A percentile compares a stretch with the other conserved stretches of the same genome.
Conservation (phyloP, 2,329 filamentous ascomycete genomes). For the Alternaria dauci region DNA sequence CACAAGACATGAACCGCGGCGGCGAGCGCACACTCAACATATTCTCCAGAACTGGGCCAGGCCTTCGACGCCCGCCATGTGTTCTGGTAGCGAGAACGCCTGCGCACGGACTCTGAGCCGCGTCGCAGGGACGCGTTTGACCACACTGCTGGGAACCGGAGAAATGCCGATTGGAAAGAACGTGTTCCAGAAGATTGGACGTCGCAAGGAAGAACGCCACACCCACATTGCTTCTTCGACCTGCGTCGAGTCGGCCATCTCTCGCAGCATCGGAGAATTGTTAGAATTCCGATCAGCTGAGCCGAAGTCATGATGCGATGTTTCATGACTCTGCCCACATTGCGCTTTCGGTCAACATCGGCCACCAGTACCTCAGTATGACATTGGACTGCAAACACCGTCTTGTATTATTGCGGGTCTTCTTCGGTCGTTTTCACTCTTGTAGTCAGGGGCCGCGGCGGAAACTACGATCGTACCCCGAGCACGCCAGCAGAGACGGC, state of each 20-base stretch:
- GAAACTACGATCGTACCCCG: neutral
- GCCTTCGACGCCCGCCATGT: neutral
- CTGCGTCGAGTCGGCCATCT: neutral
- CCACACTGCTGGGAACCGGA: conserved; percentile 6
- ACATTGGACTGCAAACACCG: neutral
- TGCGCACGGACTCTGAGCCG: conserved; percentile 2
- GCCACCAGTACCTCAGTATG: neutral
- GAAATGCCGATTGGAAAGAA: conserved; percentile 8
- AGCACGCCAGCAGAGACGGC: neutral
- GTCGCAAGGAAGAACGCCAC: neutral
- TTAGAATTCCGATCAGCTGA: neutral
- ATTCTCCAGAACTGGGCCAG: neutral
- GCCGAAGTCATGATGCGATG: neutral
- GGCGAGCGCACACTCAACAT: neutral
- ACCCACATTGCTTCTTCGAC: neutral
- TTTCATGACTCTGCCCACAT: neutral
- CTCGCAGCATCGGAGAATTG: neutral
- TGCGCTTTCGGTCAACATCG: conserved; percentile 6
- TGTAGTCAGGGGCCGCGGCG: conserved; percentile 11
- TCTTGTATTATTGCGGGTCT: conserved; percentile 10
- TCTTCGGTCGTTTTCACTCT: conserved; percentile 2
- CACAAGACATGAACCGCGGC: neutral
- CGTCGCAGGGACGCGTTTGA: conserved; percentile 1
- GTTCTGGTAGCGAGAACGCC: neutral
- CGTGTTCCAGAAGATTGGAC: neutral